phyloP scores from a whole-genome alignment of 192 early-diverging fungal species.

The Anaeromyces robustus region DNA sequence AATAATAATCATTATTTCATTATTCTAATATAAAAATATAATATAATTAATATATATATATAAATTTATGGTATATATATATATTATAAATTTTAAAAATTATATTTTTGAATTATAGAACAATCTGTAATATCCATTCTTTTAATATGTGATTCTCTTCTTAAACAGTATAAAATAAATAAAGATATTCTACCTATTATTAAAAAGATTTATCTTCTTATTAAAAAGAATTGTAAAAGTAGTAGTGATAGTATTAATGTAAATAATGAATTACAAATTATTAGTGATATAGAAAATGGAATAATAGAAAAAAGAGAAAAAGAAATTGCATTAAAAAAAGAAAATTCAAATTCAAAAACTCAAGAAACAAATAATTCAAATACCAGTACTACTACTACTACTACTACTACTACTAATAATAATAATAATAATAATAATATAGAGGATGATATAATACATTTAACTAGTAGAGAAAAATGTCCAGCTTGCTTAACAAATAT shows the following conservation, averaged over 20 bases:
- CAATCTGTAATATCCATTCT: background rate
- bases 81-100: no score
- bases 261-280: background rate
- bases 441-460: background rate
- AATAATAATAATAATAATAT: no score
- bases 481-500: background rate
- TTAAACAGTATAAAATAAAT: background rate
- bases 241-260: background rate
- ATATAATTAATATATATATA: no score
- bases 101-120: background rate
- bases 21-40: no score
- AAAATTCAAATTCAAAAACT: no score
- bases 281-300: background rate
- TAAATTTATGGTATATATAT: no score
- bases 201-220: background rate
- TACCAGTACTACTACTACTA: no score
- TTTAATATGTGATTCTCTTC: background rate
- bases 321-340: background rate
- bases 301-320: background rate
- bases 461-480: background rate
- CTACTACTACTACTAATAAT: no score
- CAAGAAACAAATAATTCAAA: no score
- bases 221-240: background rate
- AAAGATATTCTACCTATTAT: background rate
- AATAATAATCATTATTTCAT: no score